Evolutionary conservation across 495 filamentous ascomycete species (phyloP).

Genomic region (Barbatosphaeria neglecta): DNA sequence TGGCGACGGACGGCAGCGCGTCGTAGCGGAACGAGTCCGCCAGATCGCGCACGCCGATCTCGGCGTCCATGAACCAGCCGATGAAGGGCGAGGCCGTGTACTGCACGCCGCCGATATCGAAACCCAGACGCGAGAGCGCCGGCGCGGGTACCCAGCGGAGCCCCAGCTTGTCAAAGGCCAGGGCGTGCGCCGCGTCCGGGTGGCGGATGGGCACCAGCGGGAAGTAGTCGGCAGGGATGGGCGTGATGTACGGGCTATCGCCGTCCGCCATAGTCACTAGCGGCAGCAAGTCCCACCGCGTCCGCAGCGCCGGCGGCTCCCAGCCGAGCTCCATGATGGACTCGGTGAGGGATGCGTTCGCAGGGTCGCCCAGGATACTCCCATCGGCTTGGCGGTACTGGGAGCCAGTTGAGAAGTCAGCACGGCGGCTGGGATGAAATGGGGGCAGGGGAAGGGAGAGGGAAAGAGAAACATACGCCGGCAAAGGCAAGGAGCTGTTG

Average conservation of each 20-base stretch:
- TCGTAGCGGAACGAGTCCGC: constrained; percentile 1
- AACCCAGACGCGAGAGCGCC: not conserved
- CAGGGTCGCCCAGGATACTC: not conserved
- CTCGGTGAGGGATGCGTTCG: not conserved
- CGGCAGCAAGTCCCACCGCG: not conserved
- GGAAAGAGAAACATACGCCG: not conserved
- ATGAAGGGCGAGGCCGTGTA: not conserved
- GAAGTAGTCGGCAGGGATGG: not conserved
- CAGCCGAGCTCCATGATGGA: not conserved
- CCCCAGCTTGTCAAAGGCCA: not conserved
- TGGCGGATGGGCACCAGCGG: not conserved
- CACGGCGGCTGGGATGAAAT: not conserved
- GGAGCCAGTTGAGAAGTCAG: not conserved
- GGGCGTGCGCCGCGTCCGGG: not conserved
- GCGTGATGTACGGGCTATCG: not conserved
- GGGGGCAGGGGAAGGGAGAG: not conserved
- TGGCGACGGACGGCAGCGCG: not conserved
- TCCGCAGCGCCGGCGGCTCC: not conserved
- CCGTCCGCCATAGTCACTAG: not conserved
- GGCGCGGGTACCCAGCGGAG: not conserved
- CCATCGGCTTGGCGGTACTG: not conserved
- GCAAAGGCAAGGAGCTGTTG: not conserved
- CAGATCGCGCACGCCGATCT: not conserved
- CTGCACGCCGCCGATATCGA: not conserved
- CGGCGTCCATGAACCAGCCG: constrained; percentile 1